Percentiles rank a stretch among this genome's conserved stretches.
Evolutionary conservation across 2,329 filamentous ascomycete species (phyloP).

Genomic region (Phoma sp.): DNA sequence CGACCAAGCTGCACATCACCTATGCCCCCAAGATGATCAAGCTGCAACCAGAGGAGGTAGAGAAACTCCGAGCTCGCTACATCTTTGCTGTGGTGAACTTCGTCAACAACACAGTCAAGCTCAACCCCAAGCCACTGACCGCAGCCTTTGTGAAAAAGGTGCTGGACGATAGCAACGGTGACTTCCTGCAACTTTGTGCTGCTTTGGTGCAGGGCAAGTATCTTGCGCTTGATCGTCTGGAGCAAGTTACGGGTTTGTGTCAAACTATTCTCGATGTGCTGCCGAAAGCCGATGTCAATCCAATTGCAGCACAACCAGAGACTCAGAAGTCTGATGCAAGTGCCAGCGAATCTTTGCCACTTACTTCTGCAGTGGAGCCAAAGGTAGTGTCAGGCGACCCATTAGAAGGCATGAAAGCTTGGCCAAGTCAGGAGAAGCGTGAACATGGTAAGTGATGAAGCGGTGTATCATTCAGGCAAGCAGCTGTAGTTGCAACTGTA

Average conservation of each 20-base stretch:
- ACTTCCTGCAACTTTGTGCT: constrained; percentile 33
- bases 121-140: constrained; percentile 14
- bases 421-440: constrained; percentile 42
- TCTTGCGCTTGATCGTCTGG: constrained; percentile 28
- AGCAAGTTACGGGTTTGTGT: constrained; percentile 33
- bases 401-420: constrained; percentile 24
- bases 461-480: no score
- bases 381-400: constrained; percentile 7
- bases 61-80: constrained; percentile 26
- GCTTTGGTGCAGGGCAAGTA: constrained; percentile 28
- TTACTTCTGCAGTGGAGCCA: neutral
- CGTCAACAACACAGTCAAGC: constrained; percentile 27
- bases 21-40: constrained; percentile 12
- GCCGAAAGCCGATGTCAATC: constrained; percentile 20
- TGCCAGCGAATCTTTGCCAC: neutral
- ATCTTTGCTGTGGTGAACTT: constrained; percentile 30
- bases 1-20: constrained; percentile 25
- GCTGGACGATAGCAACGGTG: constrained; percentile 26
- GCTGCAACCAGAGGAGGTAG: constrained; percentile 9
- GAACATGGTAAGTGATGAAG: constrained; percentile 30
- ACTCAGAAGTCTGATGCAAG: no score
- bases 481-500: neutral
- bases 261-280: constrained; percentile 28
- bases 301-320: neutral
- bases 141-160: constrained; percentile 21